Evolutionary conservation across 2,329 filamentous ascomycete species (phyloP).

Genomic region (Aspergillus thermomutatus): DNA sequence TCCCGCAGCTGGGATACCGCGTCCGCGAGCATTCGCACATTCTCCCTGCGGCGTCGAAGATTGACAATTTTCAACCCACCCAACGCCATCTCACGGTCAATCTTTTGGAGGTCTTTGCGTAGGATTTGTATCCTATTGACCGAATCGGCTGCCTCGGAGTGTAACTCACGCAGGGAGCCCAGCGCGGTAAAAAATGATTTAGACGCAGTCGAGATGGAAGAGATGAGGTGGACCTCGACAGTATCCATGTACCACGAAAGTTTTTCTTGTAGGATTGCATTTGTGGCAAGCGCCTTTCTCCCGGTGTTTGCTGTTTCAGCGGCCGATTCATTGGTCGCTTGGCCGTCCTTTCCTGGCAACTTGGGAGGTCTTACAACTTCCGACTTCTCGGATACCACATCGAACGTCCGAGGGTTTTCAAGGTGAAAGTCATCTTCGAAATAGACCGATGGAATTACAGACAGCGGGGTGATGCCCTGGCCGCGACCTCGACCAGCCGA

Average conservation of each 20-base stretch:
- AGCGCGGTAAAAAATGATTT: slow-evolving; percentile 95
- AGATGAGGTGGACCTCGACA: slow-evolving; percentile 93
- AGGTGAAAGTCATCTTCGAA: slow-evolving; percentile 94
- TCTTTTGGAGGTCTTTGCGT: slow-evolving; percentile 70
- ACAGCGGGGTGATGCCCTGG: slow-evolving; percentile 78
- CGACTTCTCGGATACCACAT: slow-evolving; percentile 91
- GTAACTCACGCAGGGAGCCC: slow-evolving; percentile 83
- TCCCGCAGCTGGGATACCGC: slow-evolving; percentile 78
- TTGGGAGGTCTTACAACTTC: slow-evolving; percentile 78
- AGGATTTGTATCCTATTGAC: slow-evolving; percentile 80
- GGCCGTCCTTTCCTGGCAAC: slow-evolving; percentile 51
- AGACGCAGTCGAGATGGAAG: slow-evolving; percentile 91
- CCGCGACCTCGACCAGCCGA: slow-evolving; percentile 54
- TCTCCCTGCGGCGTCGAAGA: slow-evolving; percentile 76
- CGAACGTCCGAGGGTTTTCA: slow-evolving; percentile 93
- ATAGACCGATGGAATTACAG: slow-evolving; percentile 88
- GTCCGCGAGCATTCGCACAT: slow-evolving; percentile 75
- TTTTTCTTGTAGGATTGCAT: slow-evolving; percentile 96
- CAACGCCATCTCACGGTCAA: slow-evolving; percentile 84
- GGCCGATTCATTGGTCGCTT: slow-evolving; percentile 55
- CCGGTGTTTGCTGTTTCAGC: slow-evolving; percentile 53
- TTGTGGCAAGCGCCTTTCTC: slow-evolving; percentile 86
- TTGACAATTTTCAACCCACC: slow-evolving; percentile 83
- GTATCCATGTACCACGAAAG: slow-evolving; percentile 99
- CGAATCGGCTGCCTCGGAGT: slow-evolving; percentile 87